A percentile compares a stretch with the other conserved stretches of the same genome.
Conservation (phyloP, 805 yeast genomes). For the Kluyveromyces nonfermentans region DNA sequence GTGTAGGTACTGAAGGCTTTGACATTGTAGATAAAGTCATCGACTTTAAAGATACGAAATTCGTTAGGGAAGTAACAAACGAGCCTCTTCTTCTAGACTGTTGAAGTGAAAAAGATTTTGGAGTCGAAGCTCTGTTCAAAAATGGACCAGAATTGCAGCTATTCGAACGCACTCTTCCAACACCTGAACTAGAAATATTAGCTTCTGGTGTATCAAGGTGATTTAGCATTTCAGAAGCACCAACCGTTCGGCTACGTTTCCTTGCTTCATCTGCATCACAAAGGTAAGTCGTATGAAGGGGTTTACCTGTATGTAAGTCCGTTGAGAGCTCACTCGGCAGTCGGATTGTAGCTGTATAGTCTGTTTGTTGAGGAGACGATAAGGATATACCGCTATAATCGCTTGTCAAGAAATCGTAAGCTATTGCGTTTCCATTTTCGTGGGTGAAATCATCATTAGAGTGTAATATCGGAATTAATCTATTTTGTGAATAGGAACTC, state of each 20-base stretch:
- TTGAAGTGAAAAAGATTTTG: conserved; percentile 4
- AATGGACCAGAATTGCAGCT: background rate
- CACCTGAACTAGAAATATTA: background rate
- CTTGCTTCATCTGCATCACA: conserved; percentile 6
- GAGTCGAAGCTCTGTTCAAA: background rate
- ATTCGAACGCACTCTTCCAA: background rate
- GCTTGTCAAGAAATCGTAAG: background rate
- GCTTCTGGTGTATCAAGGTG: background rate
- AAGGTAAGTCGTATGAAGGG: conserved; percentile 4
- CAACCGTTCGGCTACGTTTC: conserved; percentile 27
- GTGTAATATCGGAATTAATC: background rate
- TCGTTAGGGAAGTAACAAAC: conserved; percentile 31
- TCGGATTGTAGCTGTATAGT: conserved; percentile 1
- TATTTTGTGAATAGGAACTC: background rate
- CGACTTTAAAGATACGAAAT: conserved; percentile 28
- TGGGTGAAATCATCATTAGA: background rate
- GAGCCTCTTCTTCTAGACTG: conserved; percentile 30
- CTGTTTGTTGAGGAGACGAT: background rate
- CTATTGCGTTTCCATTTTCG: background rate
- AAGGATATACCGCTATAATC: background rate
- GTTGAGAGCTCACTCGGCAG: conserved; percentile 6
- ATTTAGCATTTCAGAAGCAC: conserved; percentile 1
- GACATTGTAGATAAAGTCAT: conserved; percentile 14
- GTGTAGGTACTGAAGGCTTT: conserved; percentile 7
- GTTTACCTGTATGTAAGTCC: conserved; percentile 7